A percentile compares a stretch with the other conserved stretches of the same genome.
phyloP scores from a whole-genome alignment of 306 rosid genomes.

The Glycine tomentella region DNA sequence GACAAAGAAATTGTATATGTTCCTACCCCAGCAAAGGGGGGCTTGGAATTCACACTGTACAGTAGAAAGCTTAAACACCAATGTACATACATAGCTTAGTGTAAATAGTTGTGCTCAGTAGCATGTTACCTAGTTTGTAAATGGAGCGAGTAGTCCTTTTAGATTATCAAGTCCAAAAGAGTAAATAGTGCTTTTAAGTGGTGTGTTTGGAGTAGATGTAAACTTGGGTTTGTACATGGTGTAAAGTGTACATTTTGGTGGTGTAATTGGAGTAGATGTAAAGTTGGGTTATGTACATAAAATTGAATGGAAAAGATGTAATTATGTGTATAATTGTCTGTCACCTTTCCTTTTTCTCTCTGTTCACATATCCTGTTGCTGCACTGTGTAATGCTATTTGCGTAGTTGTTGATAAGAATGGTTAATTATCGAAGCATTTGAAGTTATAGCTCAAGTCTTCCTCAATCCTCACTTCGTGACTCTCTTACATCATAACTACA shows the following conservation, averaged over 20 bases:
- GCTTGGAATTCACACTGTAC: constrained; percentile 37
- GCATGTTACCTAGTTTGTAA: constrained; percentile 43
- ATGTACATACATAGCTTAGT: constrained; percentile 26
- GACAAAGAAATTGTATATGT: constrained; percentile 40
- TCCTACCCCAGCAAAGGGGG: constrained; percentile 38
- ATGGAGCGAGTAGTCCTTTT: constrained; percentile 34
- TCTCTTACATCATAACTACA: too few species aligned
- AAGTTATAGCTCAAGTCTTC: too few species aligned
- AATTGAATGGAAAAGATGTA: constrained; percentile 30
- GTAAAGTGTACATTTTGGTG: background rate
- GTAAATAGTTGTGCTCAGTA: constrained; percentile 33
- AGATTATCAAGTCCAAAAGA: constrained; percentile 22
- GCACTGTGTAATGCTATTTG: background rate
- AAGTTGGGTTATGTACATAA: constrained; percentile 26
- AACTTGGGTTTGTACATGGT: constrained; percentile 5
- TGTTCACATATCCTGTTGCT: background rate
- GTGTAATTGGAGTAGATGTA: constrained; percentile 11
- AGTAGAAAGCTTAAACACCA: constrained; percentile 27
- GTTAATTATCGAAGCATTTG: background rate
- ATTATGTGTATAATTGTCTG: constrained; percentile 3
- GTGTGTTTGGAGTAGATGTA: constrained; percentile 6
- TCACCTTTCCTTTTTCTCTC: background rate
- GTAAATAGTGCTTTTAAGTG: constrained; percentile 31
- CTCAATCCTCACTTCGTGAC: too few species aligned
- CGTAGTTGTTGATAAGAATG: background rate